These are phyloP conservation scores for Candida sithepensis DNA, from an alignment of 805 yeast genomes.

Conservation along the genomic window DNA sequence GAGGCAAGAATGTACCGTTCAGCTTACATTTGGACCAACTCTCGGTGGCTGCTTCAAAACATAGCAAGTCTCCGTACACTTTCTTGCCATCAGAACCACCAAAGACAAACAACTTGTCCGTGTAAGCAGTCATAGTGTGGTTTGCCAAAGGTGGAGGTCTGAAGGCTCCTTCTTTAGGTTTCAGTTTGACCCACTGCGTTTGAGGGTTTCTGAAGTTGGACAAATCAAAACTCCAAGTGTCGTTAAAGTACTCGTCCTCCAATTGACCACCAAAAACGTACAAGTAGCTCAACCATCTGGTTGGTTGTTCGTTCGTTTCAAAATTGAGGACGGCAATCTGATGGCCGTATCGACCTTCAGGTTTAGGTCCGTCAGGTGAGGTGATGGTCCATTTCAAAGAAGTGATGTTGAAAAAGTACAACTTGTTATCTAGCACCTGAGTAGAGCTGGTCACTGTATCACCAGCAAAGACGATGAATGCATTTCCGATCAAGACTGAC, in stretches of 20 bases:
- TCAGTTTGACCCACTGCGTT: slow-evolving; percentile 78
- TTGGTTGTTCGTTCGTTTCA: slow-evolving; percentile 39
- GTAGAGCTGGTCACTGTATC: slow-evolving; percentile 80
- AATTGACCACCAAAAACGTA: slow-evolving; percentile 95
- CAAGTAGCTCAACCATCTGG: slow-evolving; percentile 45
- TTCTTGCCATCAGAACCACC: slow-evolving; percentile 81
- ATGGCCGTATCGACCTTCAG: slow-evolving; percentile 93
- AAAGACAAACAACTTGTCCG: slow-evolving; percentile 76
- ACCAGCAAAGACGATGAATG: slow-evolving; percentile 94
- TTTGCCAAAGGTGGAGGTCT: slow-evolving; percentile 83
- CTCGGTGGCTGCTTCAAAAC: slow-evolving; percentile 65
- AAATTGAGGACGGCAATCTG: slow-evolving; percentile 73
- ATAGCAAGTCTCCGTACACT: slow-evolving; percentile 73
- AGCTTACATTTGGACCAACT: slow-evolving; percentile 72
- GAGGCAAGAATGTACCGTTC: slow-evolving; percentile 61
- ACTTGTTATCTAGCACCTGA: slow-evolving; percentile 81
- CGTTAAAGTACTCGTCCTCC: slow-evolving; percentile 75
- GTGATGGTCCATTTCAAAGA: slow-evolving; percentile 79
- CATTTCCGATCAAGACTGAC: slow-evolving; percentile 87
- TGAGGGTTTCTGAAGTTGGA: slow-evolving; percentile 79
- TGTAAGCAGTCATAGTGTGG: slow-evolving; percentile 82
- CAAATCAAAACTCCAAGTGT: slow-evolving; percentile 80
- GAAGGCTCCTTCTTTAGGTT: slow-evolving; percentile 35
- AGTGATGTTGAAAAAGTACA: slow-evolving; percentile 80
- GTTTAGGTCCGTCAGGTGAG: slow-evolving; percentile 68